Conservation (phyloP, 2,329 filamentous ascomycete species). For the Penicillium griseofulvum region DNA sequence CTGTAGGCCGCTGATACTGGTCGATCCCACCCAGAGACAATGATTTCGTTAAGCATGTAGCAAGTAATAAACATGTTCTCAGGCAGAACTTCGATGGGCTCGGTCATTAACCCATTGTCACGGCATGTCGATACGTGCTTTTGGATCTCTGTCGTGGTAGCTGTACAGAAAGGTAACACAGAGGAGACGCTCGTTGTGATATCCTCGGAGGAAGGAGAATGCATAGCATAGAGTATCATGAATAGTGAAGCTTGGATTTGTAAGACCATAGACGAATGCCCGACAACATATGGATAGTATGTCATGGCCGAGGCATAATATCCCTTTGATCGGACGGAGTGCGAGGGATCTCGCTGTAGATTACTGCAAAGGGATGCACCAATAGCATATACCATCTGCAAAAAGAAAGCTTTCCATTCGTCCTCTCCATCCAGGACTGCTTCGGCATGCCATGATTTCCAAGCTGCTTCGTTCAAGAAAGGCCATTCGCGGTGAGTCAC, state of each 20-base stretch:
- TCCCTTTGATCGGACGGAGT: slow-evolving; percentile 22
- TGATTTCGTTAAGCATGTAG: slow-evolving; percentile 30
- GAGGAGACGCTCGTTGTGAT: slow-evolving; percentile 26
- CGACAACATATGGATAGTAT: slow-evolving; percentile 29
- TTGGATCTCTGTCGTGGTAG: slow-evolving; percentile 25
- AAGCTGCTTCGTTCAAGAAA: slow-evolving; percentile 23
- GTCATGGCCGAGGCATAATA: slow-evolving; percentile 24
- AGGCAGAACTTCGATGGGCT: slow-evolving; percentile 14
- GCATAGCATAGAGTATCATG: slow-evolving; percentile 28
- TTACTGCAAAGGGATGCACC: slow-evolving; percentile 26
- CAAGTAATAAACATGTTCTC: slow-evolving; percentile 31
- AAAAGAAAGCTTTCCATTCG: slow-evolving; percentile 27
- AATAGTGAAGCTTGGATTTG: slow-evolving; percentile 30
- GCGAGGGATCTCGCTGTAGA: slow-evolving; percentile 21
- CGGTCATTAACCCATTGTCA: slow-evolving; percentile 9
- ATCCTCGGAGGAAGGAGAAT: slow-evolving; percentile 28
- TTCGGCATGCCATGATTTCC: slow-evolving; percentile 24
- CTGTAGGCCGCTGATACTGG: slow-evolving; percentile 27
- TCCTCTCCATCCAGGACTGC: slow-evolving; percentile 10
- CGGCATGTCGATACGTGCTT: slow-evolving; percentile 16
- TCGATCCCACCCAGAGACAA: slow-evolving; percentile 29
- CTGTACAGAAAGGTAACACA: slow-evolving; percentile 28
- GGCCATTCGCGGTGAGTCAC: slow-evolving; percentile 30
- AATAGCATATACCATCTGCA: slow-evolving; percentile 29
- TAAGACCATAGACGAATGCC: slow-evolving; percentile 24